A percentile compares a stretch with the other conserved stretches of the same genome.
These are phyloP conservation scores for Dipodascus albidus DNA, from an alignment of 805 yeast species.

Conservation along the genomic window DNA sequence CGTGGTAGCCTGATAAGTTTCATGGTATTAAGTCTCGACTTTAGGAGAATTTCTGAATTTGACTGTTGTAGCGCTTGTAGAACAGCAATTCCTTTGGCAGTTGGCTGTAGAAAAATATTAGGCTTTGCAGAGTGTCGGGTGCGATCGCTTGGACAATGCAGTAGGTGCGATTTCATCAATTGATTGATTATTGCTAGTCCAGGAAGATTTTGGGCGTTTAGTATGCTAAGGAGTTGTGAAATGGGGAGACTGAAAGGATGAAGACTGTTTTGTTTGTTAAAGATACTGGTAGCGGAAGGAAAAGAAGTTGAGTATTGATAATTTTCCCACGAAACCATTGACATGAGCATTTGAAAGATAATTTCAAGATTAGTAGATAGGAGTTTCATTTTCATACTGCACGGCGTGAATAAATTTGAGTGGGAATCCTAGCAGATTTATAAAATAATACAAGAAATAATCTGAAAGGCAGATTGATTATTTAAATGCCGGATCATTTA, in stretches of 20 bases:
- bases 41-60: conserved; percentile 35
- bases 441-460: no score
- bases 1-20: conserved; percentile 58
- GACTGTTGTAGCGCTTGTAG: conserved; percentile 35
- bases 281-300: background rate
- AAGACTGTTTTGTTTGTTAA: background rate
- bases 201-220: conserved; percentile 49
- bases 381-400: background rate
- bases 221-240: background rate
- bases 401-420: background rate
- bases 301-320: background rate
- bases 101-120: conserved; percentile 55
- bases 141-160: conserved; percentile 69
- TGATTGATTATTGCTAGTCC: conserved; percentile 22
- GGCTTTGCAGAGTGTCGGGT: conserved; percentile 41
- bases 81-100: conserved; percentile 79
- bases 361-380: background rate
- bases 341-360: background rate
- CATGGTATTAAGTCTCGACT: conserved; percentile 59
- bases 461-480: no score
- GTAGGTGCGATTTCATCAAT: conserved; percentile 24
- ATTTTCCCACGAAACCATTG: background rate
- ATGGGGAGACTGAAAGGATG: background rate
- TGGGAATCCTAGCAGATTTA: background rate
- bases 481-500: no score